Percentiles rank a stretch among this genome's conserved stretches.
phyloP scores from a whole-genome alignment of 495 filamentous ascomycete species.

The Penicillium fimorum region DNA sequence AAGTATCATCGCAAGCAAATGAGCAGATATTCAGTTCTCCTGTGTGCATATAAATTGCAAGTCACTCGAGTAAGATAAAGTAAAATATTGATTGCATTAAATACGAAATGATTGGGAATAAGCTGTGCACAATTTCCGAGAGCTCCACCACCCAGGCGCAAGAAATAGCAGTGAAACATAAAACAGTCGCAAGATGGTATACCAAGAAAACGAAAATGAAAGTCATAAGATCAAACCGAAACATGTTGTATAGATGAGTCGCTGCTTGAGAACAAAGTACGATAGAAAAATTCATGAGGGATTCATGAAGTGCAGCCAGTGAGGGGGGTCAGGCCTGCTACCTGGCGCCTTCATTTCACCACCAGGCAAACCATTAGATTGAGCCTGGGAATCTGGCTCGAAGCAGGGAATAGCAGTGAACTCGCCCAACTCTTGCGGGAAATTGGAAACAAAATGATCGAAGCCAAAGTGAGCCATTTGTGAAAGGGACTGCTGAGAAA shows the following conservation, averaged over 20 bases:
- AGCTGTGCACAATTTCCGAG: not conserved
- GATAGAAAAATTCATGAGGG: conserved; percentile 18
- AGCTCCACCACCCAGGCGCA: not conserved
- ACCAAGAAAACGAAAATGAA: conserved; percentile 6
- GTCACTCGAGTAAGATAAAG: no score
- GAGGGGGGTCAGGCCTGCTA: conserved; percentile 29
- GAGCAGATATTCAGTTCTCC: not conserved
- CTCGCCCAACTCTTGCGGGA: conserved; percentile 48
- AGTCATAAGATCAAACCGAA: not conserved
- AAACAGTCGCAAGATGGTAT: conserved; percentile 14
- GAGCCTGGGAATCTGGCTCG: conserved; percentile 39
- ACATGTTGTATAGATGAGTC: conserved; percentile 7
- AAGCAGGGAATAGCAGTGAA: conserved; percentile 50
- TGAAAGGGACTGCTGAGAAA: conserved; percentile 33
- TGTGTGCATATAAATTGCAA: not conserved
- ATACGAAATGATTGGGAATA: not conserved
- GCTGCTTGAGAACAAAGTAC: conserved; percentile 3
- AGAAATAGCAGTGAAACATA: not conserved
- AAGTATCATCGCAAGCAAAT: not conserved
- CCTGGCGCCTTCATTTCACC: conserved; percentile 29
- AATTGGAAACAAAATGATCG: conserved; percentile 48
- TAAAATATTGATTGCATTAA: not conserved
- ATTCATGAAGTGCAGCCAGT: conserved; percentile 45
- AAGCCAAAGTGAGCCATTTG: conserved; percentile 43
- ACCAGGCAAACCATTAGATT: conserved; percentile 15